Percentiles rank a stretch among this genome's conserved stretches.
Evolutionary conservation across 2,329 filamentous ascomycete genomes (phyloP).

Genomic region (Ustilaginoidea virens): DNA sequence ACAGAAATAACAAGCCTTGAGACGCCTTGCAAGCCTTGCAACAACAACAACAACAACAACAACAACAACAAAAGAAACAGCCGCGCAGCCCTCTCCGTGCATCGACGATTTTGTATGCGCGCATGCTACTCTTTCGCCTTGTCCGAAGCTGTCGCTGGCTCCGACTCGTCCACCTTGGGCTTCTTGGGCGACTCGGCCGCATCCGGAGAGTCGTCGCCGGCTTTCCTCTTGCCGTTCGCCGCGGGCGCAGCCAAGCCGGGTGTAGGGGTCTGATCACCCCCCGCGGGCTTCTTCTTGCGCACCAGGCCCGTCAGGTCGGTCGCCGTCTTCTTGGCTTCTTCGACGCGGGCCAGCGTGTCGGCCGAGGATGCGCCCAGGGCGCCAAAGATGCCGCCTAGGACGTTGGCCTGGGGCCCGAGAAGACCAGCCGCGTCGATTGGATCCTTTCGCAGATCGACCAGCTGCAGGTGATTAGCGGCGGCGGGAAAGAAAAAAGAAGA

Average conservation of each 20-base stretch:
- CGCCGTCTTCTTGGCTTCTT: constrained; percentile 58
- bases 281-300: constrained; percentile 46
- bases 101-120: too few species aligned
- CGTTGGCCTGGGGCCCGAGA: constrained; percentile 21
- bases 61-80: too few species aligned
- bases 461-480: constrained; percentile 21
- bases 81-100: too few species aligned
- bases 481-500: background rate
- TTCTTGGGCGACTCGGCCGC: constrained; percentile 18
- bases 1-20: too few species aligned
- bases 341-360: constrained; percentile 46
- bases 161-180: constrained; percentile 16
- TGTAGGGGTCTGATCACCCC: constrained; percentile 8
- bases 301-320: constrained; percentile 63
- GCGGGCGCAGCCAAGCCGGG: constrained; percentile 4
- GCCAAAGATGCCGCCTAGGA: constrained; percentile 45
- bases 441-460: constrained; percentile 50
- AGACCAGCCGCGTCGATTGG: constrained; percentile 29
- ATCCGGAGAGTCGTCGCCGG: constrained; percentile 13
- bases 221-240: constrained; percentile 25
- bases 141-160: background rate
- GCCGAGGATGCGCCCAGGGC: constrained; percentile 46
- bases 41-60: too few species aligned
- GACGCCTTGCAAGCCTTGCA: too few species aligned
- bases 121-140: background rate